Percentiles rank a stretch among this genome's conserved stretches.
phyloP scores from a whole-genome alignment of 1,284 basidiomycete genomes.

The Ustilago vetiveriae region DNA sequence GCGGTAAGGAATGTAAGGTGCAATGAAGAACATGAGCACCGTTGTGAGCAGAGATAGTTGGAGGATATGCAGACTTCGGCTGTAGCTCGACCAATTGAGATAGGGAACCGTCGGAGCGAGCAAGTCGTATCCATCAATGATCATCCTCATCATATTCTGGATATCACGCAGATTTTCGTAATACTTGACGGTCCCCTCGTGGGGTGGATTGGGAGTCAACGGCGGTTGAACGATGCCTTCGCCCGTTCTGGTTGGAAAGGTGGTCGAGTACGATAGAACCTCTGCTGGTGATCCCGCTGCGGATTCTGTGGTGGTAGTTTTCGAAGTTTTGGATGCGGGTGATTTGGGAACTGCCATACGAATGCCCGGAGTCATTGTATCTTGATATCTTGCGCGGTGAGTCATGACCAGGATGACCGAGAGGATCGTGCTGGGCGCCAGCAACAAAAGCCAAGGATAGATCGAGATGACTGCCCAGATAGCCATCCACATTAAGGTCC shows the following conservation, averaged over 20 bases:
- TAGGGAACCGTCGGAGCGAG: conserved; percentile 61
- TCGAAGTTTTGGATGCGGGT: conserved; percentile 21
- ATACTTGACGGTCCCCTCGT: conserved; percentile 63
- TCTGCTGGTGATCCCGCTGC: conserved; percentile 17
- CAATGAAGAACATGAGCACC: conserved; percentile 58
- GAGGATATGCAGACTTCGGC: conserved; percentile 59
- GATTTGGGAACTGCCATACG: conserved; percentile 33
- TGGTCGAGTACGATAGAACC: conserved; percentile 27
- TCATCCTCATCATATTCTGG: conserved; percentile 67
- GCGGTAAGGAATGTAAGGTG: conserved; percentile 61
- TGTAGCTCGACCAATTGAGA: conserved; percentile 66
- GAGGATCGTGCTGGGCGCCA: conserved; percentile 58
- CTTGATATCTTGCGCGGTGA: conserved; percentile 51
- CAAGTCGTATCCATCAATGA: conserved; percentile 64
- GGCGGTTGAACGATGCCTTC: conserved; percentile 43
- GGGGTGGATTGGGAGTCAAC: conserved; percentile 59
- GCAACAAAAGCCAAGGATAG: conserved; percentile 59
- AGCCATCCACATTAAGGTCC: conserved; percentile 66
- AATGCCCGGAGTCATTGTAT: conserved; percentile 39
- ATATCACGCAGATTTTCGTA: conserved; percentile 66
- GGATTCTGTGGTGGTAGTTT: background rate
- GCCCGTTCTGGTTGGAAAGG: conserved; percentile 34
- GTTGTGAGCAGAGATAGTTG: conserved; percentile 59
- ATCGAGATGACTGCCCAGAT: conserved; percentile 63
- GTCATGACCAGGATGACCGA: conserved; percentile 60